A percentile compares a stretch with the other conserved stretches of the same genome.
These are phyloP conservation scores for Yarrowia hollandica DNA, from an alignment of 805 yeast species.

Conservation along the genomic window DNA sequence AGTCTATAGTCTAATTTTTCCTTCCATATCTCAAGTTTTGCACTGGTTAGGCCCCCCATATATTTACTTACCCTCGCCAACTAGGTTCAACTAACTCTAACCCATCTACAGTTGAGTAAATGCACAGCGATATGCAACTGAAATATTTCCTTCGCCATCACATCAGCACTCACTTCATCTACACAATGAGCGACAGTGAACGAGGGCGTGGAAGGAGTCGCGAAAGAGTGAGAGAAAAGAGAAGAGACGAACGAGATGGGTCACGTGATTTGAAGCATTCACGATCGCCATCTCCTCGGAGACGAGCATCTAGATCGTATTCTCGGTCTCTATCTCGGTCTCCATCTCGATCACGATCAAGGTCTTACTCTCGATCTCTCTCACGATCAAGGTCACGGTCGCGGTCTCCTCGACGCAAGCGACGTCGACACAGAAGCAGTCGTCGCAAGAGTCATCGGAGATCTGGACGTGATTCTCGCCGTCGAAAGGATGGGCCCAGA, in stretches of 20 bases:
- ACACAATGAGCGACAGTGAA: background rate
- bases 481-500: constrained; percentile 17
- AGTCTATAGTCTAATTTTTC: no score
- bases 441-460: background rate
- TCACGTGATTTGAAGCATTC: background rate
- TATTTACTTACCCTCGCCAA: background rate
- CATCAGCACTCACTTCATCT: background rate
- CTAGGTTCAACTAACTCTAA: background rate
- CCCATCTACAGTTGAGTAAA: no score
- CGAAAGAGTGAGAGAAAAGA: no score
- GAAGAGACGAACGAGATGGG: no score
- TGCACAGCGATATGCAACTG: constrained; percentile 14
- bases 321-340: no score
- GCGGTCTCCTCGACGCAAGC: background rate
- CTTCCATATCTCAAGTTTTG: no score
- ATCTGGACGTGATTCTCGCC: background rate
- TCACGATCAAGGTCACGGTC: background rate
- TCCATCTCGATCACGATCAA: background rate
- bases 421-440: constrained; percentile 8
- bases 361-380: background rate
- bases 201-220: background rate
- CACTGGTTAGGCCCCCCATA: background rate
- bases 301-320: no score
- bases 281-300: no score
- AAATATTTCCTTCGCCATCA: constrained; percentile 14